Evolutionary conservation across 768 basidiomycete species (phyloP), one percentile per base, ranked within the genome.

Genomic region (Rhodosporidiobolus odoratus): DNA sequence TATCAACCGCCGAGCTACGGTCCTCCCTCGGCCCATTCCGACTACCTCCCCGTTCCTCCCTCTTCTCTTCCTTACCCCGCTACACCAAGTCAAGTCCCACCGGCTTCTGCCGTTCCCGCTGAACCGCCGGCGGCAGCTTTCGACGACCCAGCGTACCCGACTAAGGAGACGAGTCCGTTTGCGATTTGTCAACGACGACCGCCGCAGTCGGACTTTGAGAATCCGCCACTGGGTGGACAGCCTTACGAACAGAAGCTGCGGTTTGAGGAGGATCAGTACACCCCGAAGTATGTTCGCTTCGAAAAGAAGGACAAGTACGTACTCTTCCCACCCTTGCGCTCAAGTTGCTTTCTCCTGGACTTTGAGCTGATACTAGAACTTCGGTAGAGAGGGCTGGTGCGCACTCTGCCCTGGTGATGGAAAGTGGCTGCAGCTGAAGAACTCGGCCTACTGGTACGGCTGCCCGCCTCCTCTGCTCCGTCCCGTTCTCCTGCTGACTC

Each of bases 371-470:
- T n/a, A n/a, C n/a, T n/a, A n/a, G n/a, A n/a, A n/a, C n/a, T n/a
- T n/a, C n/a, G n/a, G n/a, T n/a, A n/a, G n/a, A n/a, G 75, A 76
- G 58, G 75, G 72, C 2, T 72, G 66, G 62, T 76, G 75, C 52
- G 68, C 69, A 27, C 41, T 76, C 30, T 76, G 75, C 38, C 59
- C 66, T 3, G 58, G 47, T 32, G 68, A 72, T n/a, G 75, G 75
- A 9, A 73, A 74, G 58, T 76, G 75, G 75, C 37, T 75, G 4
- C 66, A 69, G 53, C 62, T 75, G 50, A 75, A 75, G 71, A 75
- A 69, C 41, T 69, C 67, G 25, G 74, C 74, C 23, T 73, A 73
- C 69, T 73, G 69, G 72, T 70, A n/a, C 9, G 48, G 13, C 43
- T 12, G 43, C 43, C 27, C 23, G 21, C 48, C 48, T n/a, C 7